Evolutionary conservation across 2,329 filamentous ascomycete genomes (phyloP), one percentile per base, ranked within the genome.

Genomic region (Botrytis galanthina): DNA sequence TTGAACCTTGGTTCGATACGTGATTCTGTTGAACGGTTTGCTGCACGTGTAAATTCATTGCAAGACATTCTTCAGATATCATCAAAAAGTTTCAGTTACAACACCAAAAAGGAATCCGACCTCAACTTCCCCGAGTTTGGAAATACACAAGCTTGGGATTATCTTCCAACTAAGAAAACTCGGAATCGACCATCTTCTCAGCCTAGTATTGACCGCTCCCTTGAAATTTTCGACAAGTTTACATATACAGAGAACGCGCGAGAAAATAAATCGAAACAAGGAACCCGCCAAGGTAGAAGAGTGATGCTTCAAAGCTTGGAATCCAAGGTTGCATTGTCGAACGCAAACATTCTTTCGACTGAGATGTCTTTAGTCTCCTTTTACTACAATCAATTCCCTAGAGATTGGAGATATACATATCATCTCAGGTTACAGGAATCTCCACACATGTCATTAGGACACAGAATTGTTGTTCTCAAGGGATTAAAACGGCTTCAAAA

Each of bases 1-100:
- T 72, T 79, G 73, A 72, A 70, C 18, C 46, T 78, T 39, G 73
- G 72, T 20, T 75, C 75, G 59, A 32, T 75, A 20, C 69, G 69
- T 26, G 75, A 78, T 54, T 57, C 70, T 35, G 57, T 75, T 32
- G 71, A 75, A 9, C 70, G 73, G n/a, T 71, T 72, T 60, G 42
- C 51, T 16, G 22, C 59, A 26, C 54, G 71, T 5, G 10, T 61
- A 54, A 42, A 32, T 60, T 44, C 51, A 5, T 26, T 73, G 37
- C 51, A 61, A 20, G 32, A 12, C 0, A 42, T 51, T 26, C 32
- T 73, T 51, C 29, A 26, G 20, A 61, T 37, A 69, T 37, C 39
- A 9, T 20, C 26, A 7, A 44, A 26, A 59, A 32, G 14, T 37
- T 48, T 51, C 8, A 22, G 32, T 39, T 7, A 35, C 20, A 29